These are phyloP conservation scores for Cucumis cinereus DNA, from an alignment of 306 rosid genomes.

Conservation along the genomic window DNA sequence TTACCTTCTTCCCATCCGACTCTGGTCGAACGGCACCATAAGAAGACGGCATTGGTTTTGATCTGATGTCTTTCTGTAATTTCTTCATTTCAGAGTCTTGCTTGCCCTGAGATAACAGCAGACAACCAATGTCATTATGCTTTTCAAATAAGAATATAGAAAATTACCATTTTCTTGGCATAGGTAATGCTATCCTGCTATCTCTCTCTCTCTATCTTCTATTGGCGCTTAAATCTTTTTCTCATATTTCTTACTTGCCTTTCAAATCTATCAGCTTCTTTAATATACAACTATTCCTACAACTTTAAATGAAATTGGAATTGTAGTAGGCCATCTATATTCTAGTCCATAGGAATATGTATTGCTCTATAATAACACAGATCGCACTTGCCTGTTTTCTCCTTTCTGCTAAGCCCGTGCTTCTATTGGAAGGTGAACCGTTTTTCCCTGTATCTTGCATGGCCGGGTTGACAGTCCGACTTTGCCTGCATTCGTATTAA, in stretches of 20 bases:
- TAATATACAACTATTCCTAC: conserved; percentile 48
- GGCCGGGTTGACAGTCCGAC: conserved; percentile 19
- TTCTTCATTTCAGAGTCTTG: conserved; percentile 49
- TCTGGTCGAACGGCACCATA: conserved; percentile 22
- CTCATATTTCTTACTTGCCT: conserved; percentile 18
- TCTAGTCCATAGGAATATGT: not conserved
- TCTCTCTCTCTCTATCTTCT: not conserved
- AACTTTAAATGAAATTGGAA: conserved; percentile 40
- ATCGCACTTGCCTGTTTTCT: conserved; percentile 51
- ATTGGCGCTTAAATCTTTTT: too few species aligned
- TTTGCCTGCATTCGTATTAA: conserved; percentile 9
- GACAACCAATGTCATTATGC: not conserved
- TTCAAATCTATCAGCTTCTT: conserved; percentile 42
- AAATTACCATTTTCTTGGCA: not conserved
- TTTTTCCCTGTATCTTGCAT: conserved; percentile 27
- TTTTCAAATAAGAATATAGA: not conserved
- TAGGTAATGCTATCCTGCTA: not conserved
- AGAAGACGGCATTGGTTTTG: conserved; percentile 64
- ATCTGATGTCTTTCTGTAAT: conserved; percentile 55
- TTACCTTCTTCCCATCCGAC: conserved; percentile 44
- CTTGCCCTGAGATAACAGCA: conserved; percentile 31
- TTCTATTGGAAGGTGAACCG: conserved; percentile 33
- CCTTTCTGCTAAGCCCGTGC: conserved; percentile 45
- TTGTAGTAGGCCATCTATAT: conserved; percentile 7
- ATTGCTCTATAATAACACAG: not conserved